Evolutionary conservation across 352 stramenopile species (phyloP).

Genomic region (Phytophthora hybrid): DNA sequence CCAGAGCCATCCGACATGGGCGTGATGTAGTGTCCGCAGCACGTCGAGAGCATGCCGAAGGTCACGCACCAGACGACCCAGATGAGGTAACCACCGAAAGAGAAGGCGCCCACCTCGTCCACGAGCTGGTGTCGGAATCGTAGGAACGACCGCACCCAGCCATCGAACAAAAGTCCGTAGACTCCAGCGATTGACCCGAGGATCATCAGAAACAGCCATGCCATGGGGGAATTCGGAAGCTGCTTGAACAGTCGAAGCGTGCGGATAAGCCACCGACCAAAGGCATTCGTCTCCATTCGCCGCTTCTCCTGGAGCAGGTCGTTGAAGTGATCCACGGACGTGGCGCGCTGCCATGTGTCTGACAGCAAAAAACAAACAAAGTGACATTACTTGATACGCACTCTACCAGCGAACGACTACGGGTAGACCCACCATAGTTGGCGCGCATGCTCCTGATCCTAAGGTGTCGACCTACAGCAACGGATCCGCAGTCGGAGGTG

Average conservation of each 20-base stretch:
- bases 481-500: background rate
- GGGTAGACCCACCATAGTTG: slow-evolving; percentile 29
- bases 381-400: background rate
- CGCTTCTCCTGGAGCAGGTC: slow-evolving; percentile 66
- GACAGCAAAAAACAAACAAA: slow-evolving; percentile 16
- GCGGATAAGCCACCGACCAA: slow-evolving; percentile 66
- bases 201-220: slow-evolving; percentile 79
- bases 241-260: slow-evolving; percentile 78
- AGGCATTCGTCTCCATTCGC: slow-evolving; percentile 57
- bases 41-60: slow-evolving; percentile 65
- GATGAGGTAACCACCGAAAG: slow-evolving; percentile 68
- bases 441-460: slow-evolving; percentile 9
- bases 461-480: background rate
- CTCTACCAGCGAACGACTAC: background rate
- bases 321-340: slow-evolving; percentile 75
- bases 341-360: slow-evolving; percentile 83
- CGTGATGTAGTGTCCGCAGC: slow-evolving; percentile 65
- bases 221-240: slow-evolving; percentile 81
- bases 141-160: slow-evolving; percentile 73
- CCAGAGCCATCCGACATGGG: slow-evolving; percentile 76
- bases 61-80: slow-evolving; percentile 73
- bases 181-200: slow-evolving; percentile 66
- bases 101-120: slow-evolving; percentile 58
- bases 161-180: slow-evolving; percentile 76
- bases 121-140: slow-evolving; percentile 58